Base-by-base conservation (phyloP, 2,329 filamentous ascomycete genomes). In the Epichloe baconii region DNA sequence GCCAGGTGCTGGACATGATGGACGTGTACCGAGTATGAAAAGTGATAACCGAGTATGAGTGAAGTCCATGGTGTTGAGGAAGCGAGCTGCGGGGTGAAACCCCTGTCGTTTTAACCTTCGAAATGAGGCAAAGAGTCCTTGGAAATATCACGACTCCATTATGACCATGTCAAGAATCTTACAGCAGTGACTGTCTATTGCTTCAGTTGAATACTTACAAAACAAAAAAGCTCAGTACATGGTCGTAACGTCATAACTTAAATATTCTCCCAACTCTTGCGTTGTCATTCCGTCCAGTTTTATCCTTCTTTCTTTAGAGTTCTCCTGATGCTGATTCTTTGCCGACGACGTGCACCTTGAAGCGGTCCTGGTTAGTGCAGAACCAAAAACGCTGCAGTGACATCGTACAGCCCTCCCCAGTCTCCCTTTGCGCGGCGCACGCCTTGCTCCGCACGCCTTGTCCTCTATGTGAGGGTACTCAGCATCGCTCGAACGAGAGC, bases 401-500 rank as follows among this genome's bases (percentile, higher is more conserved):
- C 23, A 44, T 44, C 12, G 19, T n/a, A 26, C 31, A 23, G 12
- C 11, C 19, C 41, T 44, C 17, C 23, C 21, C 7, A 17, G 21
- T 45, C n/a, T 26, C 10, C n/a, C n/a, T 12, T 11, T 14, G n/a
- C 31, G 31, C 2, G 21, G 15, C 31, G 23, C 31, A 35, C 3
- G 15, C 2, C 7, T 31, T 10, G 26, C 26, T 31, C 1, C 8
- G 26, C 3, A 10, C 26, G 31, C 31, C 31, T 31, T 36, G 19
- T 38, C 51, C 17, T 53, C 73, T 61, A 87, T 46, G 83, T 88
- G 57, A 87, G 68, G 49, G 83, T 86, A 49, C 77, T 77, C 66
- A 88, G 71, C 83, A 86, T 86, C 48, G 82, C 82, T 61, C 78
- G 79, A 64, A 88, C 67, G 56, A 86, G 66, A 52, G 70, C 72